Percentiles rank a stretch among this genome's conserved stretches.
phyloP scores from a whole-genome alignment of 495 filamentous ascomycete species.

The Annulohypoxylon maeteangense region DNA sequence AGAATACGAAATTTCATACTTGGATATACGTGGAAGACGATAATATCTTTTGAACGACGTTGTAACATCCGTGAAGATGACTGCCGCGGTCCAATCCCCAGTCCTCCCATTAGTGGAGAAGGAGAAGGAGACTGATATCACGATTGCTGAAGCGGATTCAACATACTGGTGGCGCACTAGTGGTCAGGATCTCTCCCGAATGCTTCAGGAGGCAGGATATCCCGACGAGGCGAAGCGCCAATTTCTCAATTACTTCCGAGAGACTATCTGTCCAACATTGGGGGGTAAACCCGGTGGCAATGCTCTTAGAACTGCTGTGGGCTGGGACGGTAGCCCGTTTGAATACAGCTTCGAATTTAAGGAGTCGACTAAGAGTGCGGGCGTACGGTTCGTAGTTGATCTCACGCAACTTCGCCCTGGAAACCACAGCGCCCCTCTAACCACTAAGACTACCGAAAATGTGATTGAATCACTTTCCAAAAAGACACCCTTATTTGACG shows the following conservation, averaged over 20 bases:
- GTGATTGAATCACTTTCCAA: constrained; percentile 1
- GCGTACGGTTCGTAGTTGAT: constrained; percentile 3
- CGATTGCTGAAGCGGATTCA: not conserved
- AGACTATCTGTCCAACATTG: constrained; percentile 2
- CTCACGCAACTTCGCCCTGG: not conserved
- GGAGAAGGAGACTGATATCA: not conserved
- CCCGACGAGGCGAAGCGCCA: not conserved
- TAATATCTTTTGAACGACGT: not conserved
- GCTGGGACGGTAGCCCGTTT: constrained; percentile 11
- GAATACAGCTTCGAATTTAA: constrained; percentile 11
- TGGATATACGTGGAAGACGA: not conserved
- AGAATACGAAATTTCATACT: not conserved
- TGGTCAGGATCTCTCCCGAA: constrained; percentile 5
- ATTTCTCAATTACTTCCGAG: constrained; percentile 6
- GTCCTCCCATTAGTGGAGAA: not conserved
- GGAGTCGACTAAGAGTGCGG: not conserved
- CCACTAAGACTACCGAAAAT: not conserved
- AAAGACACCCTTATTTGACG: not conserved
- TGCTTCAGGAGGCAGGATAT: not conserved
- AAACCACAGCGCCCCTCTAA: not conserved
- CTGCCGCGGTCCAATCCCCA: not conserved
- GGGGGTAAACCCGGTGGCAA: not conserved
- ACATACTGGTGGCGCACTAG: constrained; percentile 3
- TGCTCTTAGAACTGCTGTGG: not conserved
- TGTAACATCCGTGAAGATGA: not conserved